These are phyloP conservation scores for Platanthera zijinensis DNA, from an alignment of 106 monocot genomes.

Conservation along the genomic window DNA sequence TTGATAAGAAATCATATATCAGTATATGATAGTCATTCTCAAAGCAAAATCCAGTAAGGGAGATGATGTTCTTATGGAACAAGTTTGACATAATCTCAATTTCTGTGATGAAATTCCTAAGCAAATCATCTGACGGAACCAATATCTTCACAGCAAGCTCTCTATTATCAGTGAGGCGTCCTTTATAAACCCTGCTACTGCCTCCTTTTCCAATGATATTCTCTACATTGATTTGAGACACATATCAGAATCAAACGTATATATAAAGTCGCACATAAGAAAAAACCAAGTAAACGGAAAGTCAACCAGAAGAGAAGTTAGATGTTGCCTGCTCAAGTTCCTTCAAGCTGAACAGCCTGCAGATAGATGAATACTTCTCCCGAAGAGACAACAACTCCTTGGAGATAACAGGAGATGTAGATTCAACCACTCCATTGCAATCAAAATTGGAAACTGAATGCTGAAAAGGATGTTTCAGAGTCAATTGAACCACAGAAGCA, in stretches of 20 bases:
- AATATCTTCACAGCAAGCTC: conserved; percentile 52
- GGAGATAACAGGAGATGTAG: conserved; percentile 15
- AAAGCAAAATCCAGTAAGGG: conserved; percentile 51
- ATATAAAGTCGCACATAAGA: background rate
- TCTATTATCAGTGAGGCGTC: conserved; percentile 27
- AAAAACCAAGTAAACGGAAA: background rate
- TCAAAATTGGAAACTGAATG: conserved; percentile 8
- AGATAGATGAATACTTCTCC: conserved; percentile 53
- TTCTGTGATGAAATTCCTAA: conserved; percentile 39
- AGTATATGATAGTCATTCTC: conserved; percentile 37
- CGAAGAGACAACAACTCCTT: conserved; percentile 34
- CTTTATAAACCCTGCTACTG: conserved; percentile 49
- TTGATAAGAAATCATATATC: conserved; percentile 51
- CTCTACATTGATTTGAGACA: conserved; percentile 22
- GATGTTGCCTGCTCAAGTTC: conserved; percentile 46
- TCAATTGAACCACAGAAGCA: conserved; percentile 21
- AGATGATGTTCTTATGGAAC: conserved; percentile 49
- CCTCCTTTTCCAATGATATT: conserved; percentile 60
- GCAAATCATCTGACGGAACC: conserved; percentile 25
- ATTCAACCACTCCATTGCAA: background rate
- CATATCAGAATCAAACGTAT: background rate
- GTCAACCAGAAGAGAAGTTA: background rate
- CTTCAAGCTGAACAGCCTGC: conserved; percentile 50
- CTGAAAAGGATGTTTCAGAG: conserved; percentile 12
- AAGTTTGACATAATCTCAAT: conserved; percentile 51